A percentile compares a stretch with the other conserved stretches of the same genome.
These are phyloP conservation scores for Ceratobasidium sp. DNA, from an alignment of 1,284 basidiomycete species.

Conservation along the genomic window DNA sequence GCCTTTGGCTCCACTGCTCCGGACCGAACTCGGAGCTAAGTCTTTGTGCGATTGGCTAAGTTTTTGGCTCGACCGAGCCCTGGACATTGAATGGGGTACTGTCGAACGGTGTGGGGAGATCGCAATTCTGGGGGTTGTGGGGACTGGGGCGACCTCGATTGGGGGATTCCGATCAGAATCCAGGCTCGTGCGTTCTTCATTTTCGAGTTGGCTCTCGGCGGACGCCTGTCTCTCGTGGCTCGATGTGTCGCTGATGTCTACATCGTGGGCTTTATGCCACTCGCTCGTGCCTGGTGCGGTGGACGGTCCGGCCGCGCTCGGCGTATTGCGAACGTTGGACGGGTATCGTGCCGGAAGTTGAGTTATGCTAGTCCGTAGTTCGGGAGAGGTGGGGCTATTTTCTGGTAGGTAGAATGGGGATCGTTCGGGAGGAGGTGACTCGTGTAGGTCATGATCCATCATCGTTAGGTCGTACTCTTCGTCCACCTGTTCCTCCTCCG, in stretches of 20 bases:
- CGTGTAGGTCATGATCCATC: background rate
- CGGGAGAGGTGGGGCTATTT: background rate
- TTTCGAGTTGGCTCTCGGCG: background rate
- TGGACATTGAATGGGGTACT: background rate
- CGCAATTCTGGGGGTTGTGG: too few relatives aligned
- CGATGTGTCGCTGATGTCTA: background rate
- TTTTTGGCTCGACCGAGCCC: too few relatives aligned
- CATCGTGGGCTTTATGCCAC: background rate
- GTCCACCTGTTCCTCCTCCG: background rate
- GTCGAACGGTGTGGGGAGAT: background rate
- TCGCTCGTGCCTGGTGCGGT: constrained; percentile 25
- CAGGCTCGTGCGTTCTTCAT: background rate
- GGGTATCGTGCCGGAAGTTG: background rate
- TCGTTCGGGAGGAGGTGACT: background rate
- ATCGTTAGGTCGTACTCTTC: background rate
- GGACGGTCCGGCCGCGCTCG: constrained; percentile 17
- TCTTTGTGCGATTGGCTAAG: too few relatives aligned
- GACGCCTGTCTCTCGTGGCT: background rate
- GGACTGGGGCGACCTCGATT: background rate
- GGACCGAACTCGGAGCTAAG: too few relatives aligned
- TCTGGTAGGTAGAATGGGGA: background rate
- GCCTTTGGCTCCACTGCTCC: too few relatives aligned
- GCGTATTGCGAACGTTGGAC: background rate
- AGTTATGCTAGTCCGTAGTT: background rate
- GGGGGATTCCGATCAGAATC: background rate